phyloP scores from a whole-genome alignment of 2,329 filamentous ascomycete species.

The Colletotrichum eremochloae region DNA sequence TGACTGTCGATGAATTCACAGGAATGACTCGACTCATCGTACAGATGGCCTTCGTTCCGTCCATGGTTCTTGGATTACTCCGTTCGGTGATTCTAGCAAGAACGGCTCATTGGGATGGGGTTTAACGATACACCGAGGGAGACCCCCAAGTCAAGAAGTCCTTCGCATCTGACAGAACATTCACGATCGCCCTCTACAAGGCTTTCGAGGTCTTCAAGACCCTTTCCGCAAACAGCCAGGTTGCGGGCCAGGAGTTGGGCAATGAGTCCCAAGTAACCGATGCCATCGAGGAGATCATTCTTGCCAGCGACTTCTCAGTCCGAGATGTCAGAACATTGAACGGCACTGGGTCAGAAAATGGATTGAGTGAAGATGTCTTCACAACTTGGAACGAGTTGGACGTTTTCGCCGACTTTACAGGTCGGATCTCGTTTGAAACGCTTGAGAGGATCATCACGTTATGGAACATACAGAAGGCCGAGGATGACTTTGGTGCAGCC shows the following conservation, averaged over 20 bases:
- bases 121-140: conserved; percentile 49
- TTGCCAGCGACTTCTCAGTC: conserved; percentile 11
- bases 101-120: conserved; percentile 47
- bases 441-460: conserved; percentile 57
- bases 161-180: conserved; percentile 57
- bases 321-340: background rate
- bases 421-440: conserved; percentile 57
- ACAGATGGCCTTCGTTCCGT: conserved; percentile 49
- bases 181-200: conserved; percentile 56
- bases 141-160: conserved; percentile 54
- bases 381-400: conserved; percentile 44
- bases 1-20: conserved; percentile 53
- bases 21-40: conserved; percentile 57
- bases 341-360: background rate
- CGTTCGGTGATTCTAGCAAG: conserved; percentile 55
- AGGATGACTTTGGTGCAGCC: conserved; percentile 45
- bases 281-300: background rate
- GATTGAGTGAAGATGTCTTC: background rate
- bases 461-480: conserved; percentile 51
- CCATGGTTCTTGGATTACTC: conserved; percentile 53
- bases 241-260: background rate
- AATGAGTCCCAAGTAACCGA: background rate
- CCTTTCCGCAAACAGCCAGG: conserved; percentile 51
- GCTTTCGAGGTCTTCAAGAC: conserved; percentile 48
- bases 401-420: conserved; percentile 62